phyloP scores from a whole-genome alignment of 2,329 filamentous ascomycete genomes.

The Colletotrichum sp. region DNA sequence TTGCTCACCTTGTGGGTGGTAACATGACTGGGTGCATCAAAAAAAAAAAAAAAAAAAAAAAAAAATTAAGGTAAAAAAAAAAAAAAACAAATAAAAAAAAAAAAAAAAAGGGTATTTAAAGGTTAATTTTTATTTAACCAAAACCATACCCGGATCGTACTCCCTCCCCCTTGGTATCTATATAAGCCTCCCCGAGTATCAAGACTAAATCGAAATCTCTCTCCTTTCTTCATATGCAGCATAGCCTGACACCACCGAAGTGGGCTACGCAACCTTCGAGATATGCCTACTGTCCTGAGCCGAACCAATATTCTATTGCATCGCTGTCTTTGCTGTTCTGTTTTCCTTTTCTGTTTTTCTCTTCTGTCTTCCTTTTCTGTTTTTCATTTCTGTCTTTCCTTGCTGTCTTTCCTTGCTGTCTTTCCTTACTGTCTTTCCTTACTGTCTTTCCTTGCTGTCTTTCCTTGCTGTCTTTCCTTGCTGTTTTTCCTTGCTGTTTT shows the following conservation, averaged over 20 bases:
- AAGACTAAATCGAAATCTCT: background rate
- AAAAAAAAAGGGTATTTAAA: background rate
- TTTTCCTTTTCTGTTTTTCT: background rate
- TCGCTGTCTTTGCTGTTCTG: background rate
- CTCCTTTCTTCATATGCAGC: background rate
- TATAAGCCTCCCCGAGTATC: background rate
- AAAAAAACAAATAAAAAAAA: too few species aligned
- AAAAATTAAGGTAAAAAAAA: too few species aligned
- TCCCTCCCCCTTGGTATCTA: background rate
- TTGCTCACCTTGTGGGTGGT: background rate
- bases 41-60: background rate
- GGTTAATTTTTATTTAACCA: background rate
- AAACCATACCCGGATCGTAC: background rate
- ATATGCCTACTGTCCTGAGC: background rate
- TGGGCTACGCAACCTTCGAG: background rate
- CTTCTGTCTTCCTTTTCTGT: background rate
- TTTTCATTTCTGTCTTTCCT: background rate
- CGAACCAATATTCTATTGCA: background rate
- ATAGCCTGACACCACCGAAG: background rate
- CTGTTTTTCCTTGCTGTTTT: accelerated
- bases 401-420: too few species aligned
- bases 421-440: accelerated
- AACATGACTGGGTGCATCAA: background rate
- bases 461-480: accelerated
- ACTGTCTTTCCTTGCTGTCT: too few species aligned